These are phyloP conservation scores for Psilocybe sp. DNA, from an alignment of 768 basidiomycete species.

Conservation along the genomic window DNA sequence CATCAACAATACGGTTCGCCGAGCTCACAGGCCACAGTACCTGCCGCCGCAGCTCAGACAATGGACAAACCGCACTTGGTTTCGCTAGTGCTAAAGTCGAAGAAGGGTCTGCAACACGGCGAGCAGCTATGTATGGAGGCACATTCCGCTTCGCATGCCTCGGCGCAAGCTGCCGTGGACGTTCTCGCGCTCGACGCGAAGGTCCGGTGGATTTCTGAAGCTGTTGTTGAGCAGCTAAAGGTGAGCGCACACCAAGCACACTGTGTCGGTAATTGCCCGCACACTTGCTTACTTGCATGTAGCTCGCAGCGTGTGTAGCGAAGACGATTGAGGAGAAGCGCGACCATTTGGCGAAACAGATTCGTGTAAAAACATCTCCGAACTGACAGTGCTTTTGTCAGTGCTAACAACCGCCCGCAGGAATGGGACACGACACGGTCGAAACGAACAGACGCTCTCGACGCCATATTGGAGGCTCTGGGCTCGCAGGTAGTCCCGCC, in stretches of 20 bases:
- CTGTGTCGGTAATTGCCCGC: neutral
- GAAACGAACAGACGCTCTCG: conserved; percentile 60
- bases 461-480: conserved; percentile 68
- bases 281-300: neutral
- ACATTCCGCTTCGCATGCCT: conserved; percentile 58
- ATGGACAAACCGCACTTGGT: conserved; percentile 57
- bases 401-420: conserved; percentile 29
- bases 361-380: conserved; percentile 44
- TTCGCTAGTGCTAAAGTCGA: conserved; percentile 75
- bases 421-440: conserved; percentile 69
- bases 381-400: neutral
- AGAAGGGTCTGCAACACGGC: conserved; percentile 79
- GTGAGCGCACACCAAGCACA: conserved; percentile 44
- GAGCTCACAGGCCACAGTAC: neutral
- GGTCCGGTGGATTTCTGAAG: conserved; percentile 73
- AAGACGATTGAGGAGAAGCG: conserved; percentile 76
- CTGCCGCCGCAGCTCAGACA: neutral
- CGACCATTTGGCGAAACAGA: conserved; percentile 52
- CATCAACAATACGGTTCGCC: neutral
- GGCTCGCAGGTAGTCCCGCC: conserved; percentile 74
- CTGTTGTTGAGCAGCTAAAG: conserved; percentile 74
- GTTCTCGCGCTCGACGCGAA: conserved; percentile 78
- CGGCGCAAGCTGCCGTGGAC: conserved; percentile 65
- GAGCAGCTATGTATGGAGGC: conserved; percentile 73
- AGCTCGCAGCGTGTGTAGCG: conserved; percentile 74